phyloP scores from a whole-genome alignment of 495 filamentous ascomycete genomes.

The Hypoxylon perforatum region DNA sequence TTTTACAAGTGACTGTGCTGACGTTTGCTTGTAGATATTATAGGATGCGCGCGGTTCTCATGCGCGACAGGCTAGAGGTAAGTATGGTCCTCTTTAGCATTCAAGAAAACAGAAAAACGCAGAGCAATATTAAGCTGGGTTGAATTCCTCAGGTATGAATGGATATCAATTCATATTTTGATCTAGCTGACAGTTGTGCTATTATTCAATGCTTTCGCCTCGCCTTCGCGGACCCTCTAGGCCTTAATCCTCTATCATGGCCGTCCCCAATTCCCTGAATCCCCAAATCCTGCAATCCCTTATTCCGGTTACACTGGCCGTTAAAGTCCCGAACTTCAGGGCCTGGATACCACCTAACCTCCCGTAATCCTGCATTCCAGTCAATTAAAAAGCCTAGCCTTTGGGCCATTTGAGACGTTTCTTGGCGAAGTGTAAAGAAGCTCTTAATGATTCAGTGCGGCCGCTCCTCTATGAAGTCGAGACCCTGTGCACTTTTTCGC shows the following conservation, averaged over 20 bases:
- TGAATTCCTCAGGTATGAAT: neutral
- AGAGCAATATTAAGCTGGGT: constrained; percentile 3
- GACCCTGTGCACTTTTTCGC: neutral
- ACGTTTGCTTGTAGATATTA: neutral
- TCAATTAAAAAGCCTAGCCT: constrained; percentile 23
- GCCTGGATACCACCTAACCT: constrained; percentile 16
- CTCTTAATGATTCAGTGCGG: constrained; percentile 16
- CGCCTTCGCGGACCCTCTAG: constrained; percentile 7
- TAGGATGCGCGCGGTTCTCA: neutral
- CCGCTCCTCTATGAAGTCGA: neutral
- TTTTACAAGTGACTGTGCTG: neutral
- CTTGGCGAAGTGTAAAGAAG: constrained; percentile 12
- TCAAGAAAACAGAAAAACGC: constrained; percentile 1
- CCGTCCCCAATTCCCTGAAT: constrained; percentile 40
- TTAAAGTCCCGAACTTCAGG: constrained; percentile 15
- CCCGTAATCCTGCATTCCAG: constrained; percentile 41
- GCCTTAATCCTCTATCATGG: constrained; percentile 19
- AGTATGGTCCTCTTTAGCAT: neutral
- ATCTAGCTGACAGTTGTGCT: constrained; percentile 16
- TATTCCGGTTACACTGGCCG: constrained; percentile 23
- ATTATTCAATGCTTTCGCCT: constrained; percentile 3
- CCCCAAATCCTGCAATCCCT: constrained; percentile 44
- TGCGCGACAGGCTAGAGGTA: neutral
- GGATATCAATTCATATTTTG: neutral
- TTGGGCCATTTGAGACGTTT: constrained; percentile 1